Evolutionary conservation across 2,329 filamentous ascomycete genomes (phyloP), one percentile per base, ranked within the genome.

Genomic region (Anthostomella pinea): DNA sequence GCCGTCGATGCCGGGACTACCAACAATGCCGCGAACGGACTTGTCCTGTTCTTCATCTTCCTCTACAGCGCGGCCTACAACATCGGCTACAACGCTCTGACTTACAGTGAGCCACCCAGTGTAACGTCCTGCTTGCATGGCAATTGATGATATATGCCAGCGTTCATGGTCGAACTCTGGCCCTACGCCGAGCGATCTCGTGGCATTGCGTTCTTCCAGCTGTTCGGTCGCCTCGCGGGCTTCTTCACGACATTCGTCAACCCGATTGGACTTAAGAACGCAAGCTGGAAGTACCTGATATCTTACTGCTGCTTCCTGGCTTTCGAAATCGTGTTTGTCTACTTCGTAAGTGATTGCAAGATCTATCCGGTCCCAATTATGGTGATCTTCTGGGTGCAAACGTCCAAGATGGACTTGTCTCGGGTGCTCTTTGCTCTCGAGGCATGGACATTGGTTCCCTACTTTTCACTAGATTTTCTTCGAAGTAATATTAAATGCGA

Each of bases 21-120:
- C 31, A 54, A 57, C 15, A 39, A 47, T 16, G 57, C 57, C 8
- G 49, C 62, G 6, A 53, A 54, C 11, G 25, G 33, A 2, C 49
- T 52, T 3, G 57, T 67, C 23, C 49, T 81, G 20, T 72, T 81
- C 57, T 82, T 79, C 58, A 78, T 77, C 48, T 82, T 79, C 44
- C 63, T 68, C 4, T 83, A 80, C 55, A 69, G 68, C 8, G 75
- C 77, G 3, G 67, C 64, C 42, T 83, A 83, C 55, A 82, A 82
- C 48, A 68, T 83, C 32, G 79, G 77, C n/a, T 80, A 81, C 56
- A 83, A 83, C 52, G 75, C 79, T 10, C 63, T 84, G 36, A 80
- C 77, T 1, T 81, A 81, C 57, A 81, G 70, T 73, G 55, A 59
- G 69, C n/a, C n/a, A n/a, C n/a, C n/a, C n/a, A n/a, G n/a, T n/a